These are phyloP conservation scores for Phytophthora brassicae DNA, from an alignment of 352 stramenopile species.

Conservation along the genomic window DNA sequence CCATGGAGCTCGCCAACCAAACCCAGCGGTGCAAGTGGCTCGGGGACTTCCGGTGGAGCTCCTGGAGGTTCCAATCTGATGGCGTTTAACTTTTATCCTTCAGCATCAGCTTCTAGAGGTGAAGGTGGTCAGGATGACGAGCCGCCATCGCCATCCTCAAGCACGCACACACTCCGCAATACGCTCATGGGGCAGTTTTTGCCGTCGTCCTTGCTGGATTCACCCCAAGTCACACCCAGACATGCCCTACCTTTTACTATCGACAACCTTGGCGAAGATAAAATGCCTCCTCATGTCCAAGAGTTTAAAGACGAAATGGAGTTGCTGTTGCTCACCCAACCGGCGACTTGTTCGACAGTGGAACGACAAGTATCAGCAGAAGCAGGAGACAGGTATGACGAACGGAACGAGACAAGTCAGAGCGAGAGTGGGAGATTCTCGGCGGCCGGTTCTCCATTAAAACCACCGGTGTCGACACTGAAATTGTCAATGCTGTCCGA, in stretches of 20 bases:
- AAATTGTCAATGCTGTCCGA: conserved; percentile 70
- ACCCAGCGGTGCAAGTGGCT: conserved; percentile 19
- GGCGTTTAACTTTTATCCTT: conserved; percentile 72
- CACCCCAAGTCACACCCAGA: conserved; percentile 75
- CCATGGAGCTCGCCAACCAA: conserved; percentile 53
- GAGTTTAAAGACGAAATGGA: conserved; percentile 31
- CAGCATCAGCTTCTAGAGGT: conserved; percentile 15
- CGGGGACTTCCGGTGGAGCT: conserved; percentile 10
- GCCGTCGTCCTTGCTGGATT: conserved; percentile 77
- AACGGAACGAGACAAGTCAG: conserved; percentile 21
- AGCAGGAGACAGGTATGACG: conserved; percentile 31
- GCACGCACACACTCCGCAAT: conserved; percentile 60
- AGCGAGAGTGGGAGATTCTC: conserved; percentile 31
- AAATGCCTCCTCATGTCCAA: conserved; percentile 24
- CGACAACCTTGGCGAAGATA: conserved; percentile 31
- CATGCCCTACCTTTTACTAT: conserved; percentile 33
- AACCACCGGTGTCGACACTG: conserved; percentile 39
- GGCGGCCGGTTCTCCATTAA: conserved; percentile 4
- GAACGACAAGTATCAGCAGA: conserved; percentile 22
- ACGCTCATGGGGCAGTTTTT: conserved; percentile 82
- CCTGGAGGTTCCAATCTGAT: conserved; percentile 37
- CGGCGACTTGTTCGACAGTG: conserved; percentile 29
- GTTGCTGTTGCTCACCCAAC: conserved; percentile 33
- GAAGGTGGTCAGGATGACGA: conserved; percentile 54
- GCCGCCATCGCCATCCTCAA: conserved; percentile 47